A percentile compares a stretch with the other conserved stretches of the same genome.
Conservation (phyloP, 495 filamentous ascomycete species). For the Cryomyces minteri region DNA sequence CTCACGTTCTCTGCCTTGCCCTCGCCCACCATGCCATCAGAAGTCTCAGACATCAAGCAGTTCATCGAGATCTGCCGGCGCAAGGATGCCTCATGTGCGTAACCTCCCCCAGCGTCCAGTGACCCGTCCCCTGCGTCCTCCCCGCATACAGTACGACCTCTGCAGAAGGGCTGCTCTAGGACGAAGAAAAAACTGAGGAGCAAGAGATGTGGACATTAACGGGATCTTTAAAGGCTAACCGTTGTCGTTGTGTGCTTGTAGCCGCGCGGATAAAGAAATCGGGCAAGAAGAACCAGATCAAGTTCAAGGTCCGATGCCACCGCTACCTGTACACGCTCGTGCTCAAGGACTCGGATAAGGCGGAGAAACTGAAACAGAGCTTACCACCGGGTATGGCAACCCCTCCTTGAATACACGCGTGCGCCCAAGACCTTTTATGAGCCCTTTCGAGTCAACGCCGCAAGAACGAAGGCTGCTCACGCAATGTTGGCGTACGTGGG, state of each 20-base stretch:
- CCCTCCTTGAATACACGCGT: not conserved
- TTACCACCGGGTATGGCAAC: conserved; percentile 70
- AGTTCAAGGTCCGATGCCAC: conserved; percentile 99
- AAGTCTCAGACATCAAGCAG: conserved; percentile 99
- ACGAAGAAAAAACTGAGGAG: not conserved
- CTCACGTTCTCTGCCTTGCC: too few species aligned
- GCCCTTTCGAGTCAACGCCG: not conserved
- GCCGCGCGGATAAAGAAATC: conserved; percentile 97
- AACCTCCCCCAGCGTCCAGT: not conserved
- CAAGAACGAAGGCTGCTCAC: not conserved
- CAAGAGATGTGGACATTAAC: not conserved
- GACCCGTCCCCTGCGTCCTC: not conserved
- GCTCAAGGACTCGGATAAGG: conserved; percentile 93
- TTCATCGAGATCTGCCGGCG: conserved; percentile 99
- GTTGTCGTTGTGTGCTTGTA: conserved; percentile 16
- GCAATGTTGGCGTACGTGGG: not conserved
- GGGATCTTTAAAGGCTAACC: not conserved
- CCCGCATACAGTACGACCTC: not conserved
- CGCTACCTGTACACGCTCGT: conserved; percentile 91
- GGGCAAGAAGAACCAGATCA: conserved; percentile 70
- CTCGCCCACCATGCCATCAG: conserved; percentile 66
- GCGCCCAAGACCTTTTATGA: not conserved
- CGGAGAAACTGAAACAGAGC: conserved; percentile 99
- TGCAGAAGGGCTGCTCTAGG: not conserved
- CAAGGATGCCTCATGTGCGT: conserved; percentile 85